Conservation (phyloP, 2,329 filamentous ascomycete species). For the Neospermospora avenae region DNA sequence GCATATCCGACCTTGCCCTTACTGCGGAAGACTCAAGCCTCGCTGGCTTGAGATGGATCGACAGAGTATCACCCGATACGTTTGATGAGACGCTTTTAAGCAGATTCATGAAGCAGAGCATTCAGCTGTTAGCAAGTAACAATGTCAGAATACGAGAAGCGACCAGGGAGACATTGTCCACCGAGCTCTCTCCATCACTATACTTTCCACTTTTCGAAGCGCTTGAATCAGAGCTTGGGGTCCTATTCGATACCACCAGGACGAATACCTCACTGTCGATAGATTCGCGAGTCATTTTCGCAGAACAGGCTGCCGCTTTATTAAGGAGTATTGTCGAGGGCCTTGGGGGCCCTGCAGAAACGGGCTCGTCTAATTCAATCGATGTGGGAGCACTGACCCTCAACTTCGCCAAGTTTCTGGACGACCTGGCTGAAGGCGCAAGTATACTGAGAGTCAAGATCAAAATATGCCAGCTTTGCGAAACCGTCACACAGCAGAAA, state of each 20-base stretch:
- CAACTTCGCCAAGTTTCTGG: conserved; percentile 65
- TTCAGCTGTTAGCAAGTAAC: conserved; percentile 61
- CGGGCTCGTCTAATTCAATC: conserved; percentile 58
- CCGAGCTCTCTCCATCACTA: conserved; percentile 59
- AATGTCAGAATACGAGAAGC: conserved; percentile 64
- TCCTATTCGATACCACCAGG: conserved; percentile 56
- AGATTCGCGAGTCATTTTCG: conserved; percentile 62
- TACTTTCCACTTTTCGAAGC: conserved; percentile 62
- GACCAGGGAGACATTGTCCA: conserved; percentile 62
- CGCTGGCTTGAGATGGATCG: conserved; percentile 56
- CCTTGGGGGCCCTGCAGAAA: conserved; percentile 59
- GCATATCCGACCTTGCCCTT: conserved; percentile 56
- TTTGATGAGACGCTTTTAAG: conserved; percentile 59
- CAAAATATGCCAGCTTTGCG: conserved; percentile 65
- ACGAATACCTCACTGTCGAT: conserved; percentile 49
- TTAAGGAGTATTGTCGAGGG: conserved; percentile 62
- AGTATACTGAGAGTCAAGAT: conserved; percentile 63
- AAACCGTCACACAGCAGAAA: conserved; percentile 62
- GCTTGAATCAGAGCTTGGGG: conserved; percentile 62
- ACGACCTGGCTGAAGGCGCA: conserved; percentile 53
- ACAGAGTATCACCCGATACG: conserved; percentile 55
- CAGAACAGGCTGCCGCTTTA: conserved; percentile 63
- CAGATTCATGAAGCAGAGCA: conserved; percentile 59
- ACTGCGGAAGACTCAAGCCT: conserved; percentile 54
- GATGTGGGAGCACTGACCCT: conserved; percentile 62